Percentiles rank a stretch among this genome's conserved stretches.
phyloP scores from a whole-genome alignment of 345 rosid species.

The Diplotaxis tenuifolia region DNA sequence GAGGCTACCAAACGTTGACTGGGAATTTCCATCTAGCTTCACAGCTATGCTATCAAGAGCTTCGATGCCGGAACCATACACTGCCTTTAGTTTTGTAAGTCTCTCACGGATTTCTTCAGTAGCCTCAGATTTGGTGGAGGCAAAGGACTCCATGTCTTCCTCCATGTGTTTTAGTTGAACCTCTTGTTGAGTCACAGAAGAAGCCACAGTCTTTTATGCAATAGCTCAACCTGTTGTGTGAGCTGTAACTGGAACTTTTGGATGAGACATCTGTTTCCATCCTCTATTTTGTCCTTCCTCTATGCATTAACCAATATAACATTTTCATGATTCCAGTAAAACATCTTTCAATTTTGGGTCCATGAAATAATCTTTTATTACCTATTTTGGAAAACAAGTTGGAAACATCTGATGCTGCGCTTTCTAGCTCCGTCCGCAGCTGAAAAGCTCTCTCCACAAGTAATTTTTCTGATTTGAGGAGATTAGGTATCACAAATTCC shows the following conservation, averaged over 20 bases:
- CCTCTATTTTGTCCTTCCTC: slow-evolving; percentile 92
- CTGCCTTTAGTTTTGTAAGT: slow-evolving; percentile 59
- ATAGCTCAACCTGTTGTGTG: slow-evolving; percentile 77
- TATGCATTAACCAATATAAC: slow-evolving; percentile 50
- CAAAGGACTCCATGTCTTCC: slow-evolving; percentile 93
- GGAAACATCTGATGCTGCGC: slow-evolving; percentile 84
- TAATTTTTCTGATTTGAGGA: slow-evolving; percentile 83
- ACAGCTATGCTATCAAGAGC: slow-evolving; percentile 75
- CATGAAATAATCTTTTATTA: slow-evolving; percentile 36
- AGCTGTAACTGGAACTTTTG: slow-evolving; percentile 77
- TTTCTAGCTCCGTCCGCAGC: slow-evolving; percentile 81
- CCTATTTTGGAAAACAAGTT: slow-evolving; percentile 87
- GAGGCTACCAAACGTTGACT: slow-evolving; percentile 64
- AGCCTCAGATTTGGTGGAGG: slow-evolving; percentile 81
- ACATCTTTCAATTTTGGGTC: slow-evolving; percentile 1
- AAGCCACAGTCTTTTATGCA: slow-evolving; percentile 86
- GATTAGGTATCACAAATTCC: slow-evolving; percentile 81
- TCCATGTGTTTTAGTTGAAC: slow-evolving; percentile 88
- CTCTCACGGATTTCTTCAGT: slow-evolving; percentile 80
- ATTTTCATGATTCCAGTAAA: slow-evolving; percentile 10
- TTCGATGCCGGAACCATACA: slow-evolving; percentile 75
- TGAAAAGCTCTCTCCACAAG: slow-evolving; percentile 85
- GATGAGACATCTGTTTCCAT: slow-evolving; percentile 67
- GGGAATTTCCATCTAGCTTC: slow-evolving; percentile 81
- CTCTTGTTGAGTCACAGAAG: slow-evolving; percentile 88